Evolutionary conservation across 225 moss, liverwort and hornwort species (phyloP), one percentile per base, ranked within the genome.

Genomic region (Sphagnum tenellum): DNA sequence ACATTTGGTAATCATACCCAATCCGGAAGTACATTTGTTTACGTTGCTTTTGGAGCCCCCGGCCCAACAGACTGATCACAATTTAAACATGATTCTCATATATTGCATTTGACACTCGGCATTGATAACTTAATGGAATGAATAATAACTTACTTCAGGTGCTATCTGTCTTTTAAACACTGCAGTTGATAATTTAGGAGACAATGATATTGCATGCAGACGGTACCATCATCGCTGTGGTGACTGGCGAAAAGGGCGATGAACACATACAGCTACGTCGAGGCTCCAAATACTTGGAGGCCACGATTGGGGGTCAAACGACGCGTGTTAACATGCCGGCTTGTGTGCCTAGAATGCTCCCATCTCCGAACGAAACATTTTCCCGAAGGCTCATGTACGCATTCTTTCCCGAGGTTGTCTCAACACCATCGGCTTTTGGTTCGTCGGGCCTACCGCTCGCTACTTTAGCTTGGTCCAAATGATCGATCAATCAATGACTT

Each of bases 381-480:
- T 64, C 84, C 8, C 77, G 81, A 5, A 79, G 90, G 66, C 80
- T 93, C 56, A 82, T 75, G 50, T 93, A 89, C 73, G 92, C 92
- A 8, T 93, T 93, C 71, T 93, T 90, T 47, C 93, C 93, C 60
- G 70, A 59, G 29, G 29, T 29, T 29, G 29, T 29, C 29, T 29
- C 29, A 29, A 29, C 29, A 29, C 29, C 29, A 29, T 29, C 29
- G 29, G 29, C 29, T 29, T 29, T 29, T 29, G 29, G 29, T 29
- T 29, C 29, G 29, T 29, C 29, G 29, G 29, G 29, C 29, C 29
- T 29, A 29, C 29, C 29, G 29, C 29, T 29, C 29, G 29, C 29
- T 29, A 29, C 29, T 29, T 29, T 29, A 29, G 29, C 29, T 29
- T 29, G 29, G 29, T 29, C 29, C 29, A 29, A 29, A 29, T 29